Conservation (phyloP, 164 flowering plant genomes). For the Berberis thunbergii region DNA sequence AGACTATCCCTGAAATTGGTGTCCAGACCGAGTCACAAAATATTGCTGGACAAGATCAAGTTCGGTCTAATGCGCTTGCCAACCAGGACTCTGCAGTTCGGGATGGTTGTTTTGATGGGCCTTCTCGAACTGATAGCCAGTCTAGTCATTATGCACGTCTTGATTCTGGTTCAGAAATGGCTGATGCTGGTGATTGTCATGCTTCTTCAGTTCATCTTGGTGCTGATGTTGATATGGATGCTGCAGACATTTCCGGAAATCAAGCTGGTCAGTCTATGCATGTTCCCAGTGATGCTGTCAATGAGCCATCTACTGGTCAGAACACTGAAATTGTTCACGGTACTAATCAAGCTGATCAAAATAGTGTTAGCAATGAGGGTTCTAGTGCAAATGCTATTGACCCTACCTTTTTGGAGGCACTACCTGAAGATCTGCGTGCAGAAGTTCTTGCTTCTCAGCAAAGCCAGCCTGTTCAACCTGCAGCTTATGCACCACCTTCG, state of each 20-base stretch:
- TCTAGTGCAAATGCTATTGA: slow-evolving; percentile 65
- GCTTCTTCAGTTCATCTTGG: slow-evolving; percentile 19
- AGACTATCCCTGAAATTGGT: slow-evolving; percentile 21
- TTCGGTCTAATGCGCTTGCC: slow-evolving; percentile 13
- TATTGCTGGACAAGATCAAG: slow-evolving; percentile 18
- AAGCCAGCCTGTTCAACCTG: slow-evolving; percentile 63
- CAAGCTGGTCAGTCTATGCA: slow-evolving; percentile 27
- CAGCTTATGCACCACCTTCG: too few species aligned
- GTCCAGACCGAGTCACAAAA: slow-evolving; percentile 13
- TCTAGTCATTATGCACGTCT: slow-evolving; percentile 22
- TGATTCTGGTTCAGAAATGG: slow-evolving; percentile 29
- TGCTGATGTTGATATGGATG: slow-evolving; percentile 68
- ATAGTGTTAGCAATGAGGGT: slow-evolving; percentile 28
- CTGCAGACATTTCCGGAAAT: slow-evolving; percentile 28
- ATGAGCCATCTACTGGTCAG: slow-evolving; percentile 31
- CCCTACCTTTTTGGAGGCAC: slow-evolving; percentile 91
- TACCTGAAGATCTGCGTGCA: slow-evolving; percentile 92
- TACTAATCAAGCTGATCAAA: slow-evolving; percentile 23
- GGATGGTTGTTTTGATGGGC: slow-evolving; percentile 16
- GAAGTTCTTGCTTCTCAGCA: slow-evolving; percentile 96
- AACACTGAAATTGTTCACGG: slow-evolving; percentile 23
- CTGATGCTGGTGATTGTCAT: slow-evolving; percentile 26
- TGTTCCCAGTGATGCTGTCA: slow-evolving; percentile 23
- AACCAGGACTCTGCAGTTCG: slow-evolving; percentile 23
- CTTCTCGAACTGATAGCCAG: slow-evolving; percentile 31